These are phyloP conservation scores for Gossypium arboreum DNA, from an alignment of 345 rosid genomes.

Conservation along the genomic window DNA sequence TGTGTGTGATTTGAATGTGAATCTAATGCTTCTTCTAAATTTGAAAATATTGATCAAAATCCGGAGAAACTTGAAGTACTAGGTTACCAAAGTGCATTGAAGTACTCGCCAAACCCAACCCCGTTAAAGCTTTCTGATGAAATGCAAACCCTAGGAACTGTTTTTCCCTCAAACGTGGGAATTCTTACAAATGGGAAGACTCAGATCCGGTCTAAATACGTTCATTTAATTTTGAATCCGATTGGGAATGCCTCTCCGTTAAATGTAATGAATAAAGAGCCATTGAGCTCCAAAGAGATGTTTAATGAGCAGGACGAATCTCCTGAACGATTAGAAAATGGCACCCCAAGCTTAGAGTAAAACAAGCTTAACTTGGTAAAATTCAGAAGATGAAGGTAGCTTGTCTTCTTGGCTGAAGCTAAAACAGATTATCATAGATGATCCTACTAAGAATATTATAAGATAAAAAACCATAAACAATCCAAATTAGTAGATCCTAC, in stretches of 20 bases:
- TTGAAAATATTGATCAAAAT: slow-evolving; percentile 31
- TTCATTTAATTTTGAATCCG: slow-evolving; percentile 48
- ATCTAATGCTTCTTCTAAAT: slow-evolving; percentile 34
- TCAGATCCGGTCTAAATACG: slow-evolving; percentile 74
- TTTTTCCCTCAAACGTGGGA: slow-evolving; percentile 56
- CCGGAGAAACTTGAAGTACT: slow-evolving; percentile 32
- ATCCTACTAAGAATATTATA: slow-evolving; percentile 19
- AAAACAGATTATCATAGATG: slow-evolving; percentile 16
- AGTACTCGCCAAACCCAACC: slow-evolving; percentile 62
- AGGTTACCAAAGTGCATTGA: slow-evolving; percentile 24
- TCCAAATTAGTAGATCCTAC: too few species aligned
- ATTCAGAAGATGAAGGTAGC: slow-evolving; percentile 41
- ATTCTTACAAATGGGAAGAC: slow-evolving; percentile 41
- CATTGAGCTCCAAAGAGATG: slow-evolving; percentile 22
- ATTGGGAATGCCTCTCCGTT: slow-evolving; percentile 40
- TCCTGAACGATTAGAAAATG: slow-evolving; percentile 36
- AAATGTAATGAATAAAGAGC: slow-evolving; percentile 36
- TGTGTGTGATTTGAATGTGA: slow-evolving; percentile 55
- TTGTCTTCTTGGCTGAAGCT: slow-evolving; percentile 60
- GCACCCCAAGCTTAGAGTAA: slow-evolving; percentile 21
- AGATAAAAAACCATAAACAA: too few species aligned
- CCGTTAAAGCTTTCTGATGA: slow-evolving; percentile 72
- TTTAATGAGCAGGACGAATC: slow-evolving; percentile 28
- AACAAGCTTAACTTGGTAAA: slow-evolving; percentile 27
- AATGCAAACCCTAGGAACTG: slow-evolving; percentile 98